Evolutionary conservation across 768 basidiomycete species (phyloP).

Genomic region (Mycena amicta): DNA sequence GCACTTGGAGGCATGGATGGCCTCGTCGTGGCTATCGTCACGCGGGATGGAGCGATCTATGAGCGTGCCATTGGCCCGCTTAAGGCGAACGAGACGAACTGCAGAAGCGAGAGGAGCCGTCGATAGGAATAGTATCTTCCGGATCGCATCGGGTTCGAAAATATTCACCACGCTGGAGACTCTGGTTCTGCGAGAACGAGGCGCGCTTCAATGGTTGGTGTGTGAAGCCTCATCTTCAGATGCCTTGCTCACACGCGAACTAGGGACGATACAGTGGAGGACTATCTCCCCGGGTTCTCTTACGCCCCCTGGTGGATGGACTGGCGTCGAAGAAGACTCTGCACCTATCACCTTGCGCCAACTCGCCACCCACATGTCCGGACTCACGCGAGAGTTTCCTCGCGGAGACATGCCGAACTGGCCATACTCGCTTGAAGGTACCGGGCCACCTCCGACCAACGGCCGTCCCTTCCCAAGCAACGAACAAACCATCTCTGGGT

Average conservation of each 20-base stretch:
- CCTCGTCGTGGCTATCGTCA: conserved; percentile 28
- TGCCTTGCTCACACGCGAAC: too few relatives aligned
- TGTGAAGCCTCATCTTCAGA: too few relatives aligned
- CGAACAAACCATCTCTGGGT: conserved; percentile 17
- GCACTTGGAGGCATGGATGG: conserved; percentile 27
- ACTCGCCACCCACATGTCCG: conserved; percentile 31
- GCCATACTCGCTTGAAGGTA: conserved; percentile 26
- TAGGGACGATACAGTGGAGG: conserved; percentile 31
- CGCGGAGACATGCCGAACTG: conserved; percentile 25
- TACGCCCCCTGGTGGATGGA: conserved; percentile 17
- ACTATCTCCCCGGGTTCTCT: conserved; percentile 26
- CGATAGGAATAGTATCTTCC: conserved; percentile 21
- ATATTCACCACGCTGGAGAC: conserved; percentile 29
- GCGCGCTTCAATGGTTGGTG: conserved; percentile 26
- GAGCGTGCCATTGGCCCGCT: conserved; percentile 24
- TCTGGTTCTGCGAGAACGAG: conserved; percentile 26
- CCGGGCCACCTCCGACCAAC: conserved; percentile 25
- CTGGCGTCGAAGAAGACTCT: background rate
- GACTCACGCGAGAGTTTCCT: conserved; percentile 30
- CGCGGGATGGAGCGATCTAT: conserved; percentile 25
- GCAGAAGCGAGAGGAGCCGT: conserved; percentile 9
- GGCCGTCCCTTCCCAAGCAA: conserved; percentile 25
- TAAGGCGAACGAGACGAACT: conserved; percentile 28
- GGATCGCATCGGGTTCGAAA: conserved; percentile 31
- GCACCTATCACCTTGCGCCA: conserved; percentile 27